A percentile compares a stretch with the other conserved stretches of the same genome.
Conservation (phyloP, 1,284 basidiomycete species). For the Termitomyces sp. region DNA sequence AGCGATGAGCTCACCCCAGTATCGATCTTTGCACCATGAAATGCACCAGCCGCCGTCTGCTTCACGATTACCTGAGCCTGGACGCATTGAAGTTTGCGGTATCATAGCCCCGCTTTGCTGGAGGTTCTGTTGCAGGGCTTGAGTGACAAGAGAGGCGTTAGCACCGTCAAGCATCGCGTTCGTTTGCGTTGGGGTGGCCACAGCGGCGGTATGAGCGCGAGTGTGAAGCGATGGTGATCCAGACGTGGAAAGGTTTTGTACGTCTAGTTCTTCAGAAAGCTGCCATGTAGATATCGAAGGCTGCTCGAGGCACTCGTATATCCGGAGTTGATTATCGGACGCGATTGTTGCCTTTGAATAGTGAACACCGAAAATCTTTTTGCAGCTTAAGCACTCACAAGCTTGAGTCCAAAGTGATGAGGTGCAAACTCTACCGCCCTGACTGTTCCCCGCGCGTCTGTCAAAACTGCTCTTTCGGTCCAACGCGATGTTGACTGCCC, state of each 20-base stretch:
- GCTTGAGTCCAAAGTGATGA: slow-evolving; percentile 78
- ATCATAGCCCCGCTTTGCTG: slow-evolving; percentile 8
- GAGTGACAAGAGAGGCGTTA: slow-evolving; percentile 54
- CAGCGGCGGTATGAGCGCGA: slow-evolving; percentile 44
- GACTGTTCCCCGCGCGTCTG: slow-evolving; percentile 82
- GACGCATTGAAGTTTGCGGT: slow-evolving; percentile 31
- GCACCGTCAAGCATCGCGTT: slow-evolving; percentile 50
- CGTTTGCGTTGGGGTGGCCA: slow-evolving; percentile 67
- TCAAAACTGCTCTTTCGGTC: slow-evolving; percentile 71
- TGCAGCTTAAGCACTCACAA: slow-evolving; percentile 45
- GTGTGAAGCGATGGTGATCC: slow-evolving; percentile 42
- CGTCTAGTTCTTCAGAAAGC: slow-evolving; percentile 73
- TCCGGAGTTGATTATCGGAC: slow-evolving; percentile 78
- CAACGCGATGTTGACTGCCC: slow-evolving; percentile 47
- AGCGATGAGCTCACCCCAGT: slow-evolving; percentile 88
- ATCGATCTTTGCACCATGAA: slow-evolving; percentile 90
- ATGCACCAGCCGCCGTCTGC: slow-evolving; percentile 90
- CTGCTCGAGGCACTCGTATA: slow-evolving; percentile 88
- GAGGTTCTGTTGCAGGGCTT: slow-evolving; percentile 49
- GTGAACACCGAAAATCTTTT: slow-evolving; percentile 1
- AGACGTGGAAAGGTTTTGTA: slow-evolving; percentile 51
- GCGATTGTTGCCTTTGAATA: slow-evolving; percentile 72
- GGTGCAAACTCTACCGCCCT: slow-evolving; percentile 83
- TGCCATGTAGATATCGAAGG: slow-evolving; percentile 79
- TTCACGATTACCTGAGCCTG: slow-evolving; percentile 62